Evolutionary conservation across 495 filamentous ascomycete genomes (phyloP).

Genomic region (Penicillium simplicissimum): DNA sequence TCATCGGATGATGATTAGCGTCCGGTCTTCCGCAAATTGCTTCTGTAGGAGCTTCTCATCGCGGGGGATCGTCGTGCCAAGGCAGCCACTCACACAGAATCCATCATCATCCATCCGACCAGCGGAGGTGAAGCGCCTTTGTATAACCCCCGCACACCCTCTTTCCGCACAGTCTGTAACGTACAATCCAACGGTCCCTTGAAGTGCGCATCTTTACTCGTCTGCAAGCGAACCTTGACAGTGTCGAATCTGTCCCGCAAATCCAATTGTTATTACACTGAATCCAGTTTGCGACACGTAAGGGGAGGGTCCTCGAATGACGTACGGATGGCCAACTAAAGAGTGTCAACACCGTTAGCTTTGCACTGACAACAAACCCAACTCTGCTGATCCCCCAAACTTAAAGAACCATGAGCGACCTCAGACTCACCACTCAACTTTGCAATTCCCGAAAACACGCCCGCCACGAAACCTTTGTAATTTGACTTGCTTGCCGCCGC

Average conservation of each 20-base stretch:
- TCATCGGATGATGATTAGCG: background rate
- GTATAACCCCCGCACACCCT: conserved; percentile 78
- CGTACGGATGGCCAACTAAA: conserved; percentile 68
- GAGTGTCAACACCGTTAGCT: conserved; percentile 17
- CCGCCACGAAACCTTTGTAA: conserved; percentile 94
- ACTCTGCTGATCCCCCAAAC: background rate
- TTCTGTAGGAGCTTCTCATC: too few species aligned
- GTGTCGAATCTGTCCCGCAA: conserved; percentile 71
- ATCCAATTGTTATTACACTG: conserved; percentile 9
- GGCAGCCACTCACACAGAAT: conserved; percentile 62
- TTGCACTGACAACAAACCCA: conserved; percentile 14
- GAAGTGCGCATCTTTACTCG: conserved; percentile 75
- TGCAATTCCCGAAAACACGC: conserved; percentile 88
- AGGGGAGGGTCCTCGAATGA: conserved; percentile 7
- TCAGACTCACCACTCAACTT: conserved; percentile 74
- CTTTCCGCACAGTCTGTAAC: conserved; percentile 73
- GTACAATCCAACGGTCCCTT: conserved; percentile 85
- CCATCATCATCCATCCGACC: conserved; percentile 98
- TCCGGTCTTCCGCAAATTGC: background rate
- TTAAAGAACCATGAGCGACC: background rate
- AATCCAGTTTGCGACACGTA: background rate
- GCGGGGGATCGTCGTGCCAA: background rate
- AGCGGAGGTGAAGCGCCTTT: conserved; percentile 88
- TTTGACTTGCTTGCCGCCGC: conserved; percentile 36
- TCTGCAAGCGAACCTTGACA: conserved; percentile 93